Evolutionary conservation across 495 filamentous ascomycete species (phyloP), one percentile per base, ranked within the genome.

Genomic region (Jackrogersella minutella): DNA sequence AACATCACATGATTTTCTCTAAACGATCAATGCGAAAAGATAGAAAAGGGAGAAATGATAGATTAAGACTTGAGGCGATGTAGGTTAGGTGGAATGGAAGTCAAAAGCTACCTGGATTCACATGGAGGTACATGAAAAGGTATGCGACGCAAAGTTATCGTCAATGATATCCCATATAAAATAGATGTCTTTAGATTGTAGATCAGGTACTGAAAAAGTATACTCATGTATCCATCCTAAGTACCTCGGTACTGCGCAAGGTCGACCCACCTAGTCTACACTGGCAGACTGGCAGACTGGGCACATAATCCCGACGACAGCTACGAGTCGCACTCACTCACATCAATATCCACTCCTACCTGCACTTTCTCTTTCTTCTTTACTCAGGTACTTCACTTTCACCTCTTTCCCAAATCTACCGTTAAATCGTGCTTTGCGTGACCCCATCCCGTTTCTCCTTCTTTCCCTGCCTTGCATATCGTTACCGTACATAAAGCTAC

Each of bases 231-330:
- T 17, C 13, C 16, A 17, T 28, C 21, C 19, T 36, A 43, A 8
- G n/a, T 21, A 43, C 28, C n/a, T 50, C 24, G 24, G 28, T 50
- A 30, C 26, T 50, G 46, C 26, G 46, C 21, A 46, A 46, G 21
- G 21, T 46, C 21, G 57, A 52, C 28, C 44, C 37, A 44, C 41
- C 31, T 33, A 51, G 43, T n/a, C 30, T 61, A 19, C 36, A 62
- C 41, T 58, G 26, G 26, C 7, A 30, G 3, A 30, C 26, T 30
- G 26, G 26, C 3, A 3, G 60, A 37, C 54, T 61, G 30, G 55
- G 31, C 56, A 61, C 50, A 64, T 57, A 69, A 61, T 64, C 61
- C 66, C 66, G 66, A 60, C 59, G 66, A 64, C 66, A 62, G 51
- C 47, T 64, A 58, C 61, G 61, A 69, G 61, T 69, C 66, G 61